Evolutionary conservation across 495 filamentous ascomycete species (phyloP), one percentile per base, ranked within the genome.

Genomic region (Hamigera avellanea): DNA sequence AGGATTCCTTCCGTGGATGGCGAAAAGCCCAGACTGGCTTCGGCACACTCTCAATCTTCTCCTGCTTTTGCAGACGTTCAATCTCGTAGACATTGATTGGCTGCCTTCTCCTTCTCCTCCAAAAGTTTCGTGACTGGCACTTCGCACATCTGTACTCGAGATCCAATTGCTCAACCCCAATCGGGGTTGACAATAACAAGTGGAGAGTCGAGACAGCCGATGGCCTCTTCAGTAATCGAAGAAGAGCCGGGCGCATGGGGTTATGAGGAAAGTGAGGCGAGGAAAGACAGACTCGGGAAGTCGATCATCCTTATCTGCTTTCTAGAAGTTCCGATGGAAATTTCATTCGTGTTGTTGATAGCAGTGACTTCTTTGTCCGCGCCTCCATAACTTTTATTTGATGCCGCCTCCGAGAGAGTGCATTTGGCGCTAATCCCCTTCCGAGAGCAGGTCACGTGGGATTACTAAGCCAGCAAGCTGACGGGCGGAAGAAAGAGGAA

Each of bases 191-290:
- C 31, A 61, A 43, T 17, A 73, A 47, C 33, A 47, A 53, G 44
- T 63, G 48, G 39, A 73, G 56, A 32, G 70, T 52, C 36, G 67
- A 64, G 48, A 73, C 48, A 48, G 66, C 57, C 39, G 64, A 64
- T 39, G 68, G 68, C 61, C 68, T 63, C 57, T 61, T 61, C 55
- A 72, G 52, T 37, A 73, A 53, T 61, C 67, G 62, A 56, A 67
- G 60, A 53, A 72, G 53, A 55, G 68, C 66, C 55, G 67, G 68
- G 45, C 68, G 63, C 69, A 73, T 73, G 42, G 35, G n/a, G 53
- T 46, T 36, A 40, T 48, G 44, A 49, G 42, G 40, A 33, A 36
- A 41, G 17, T 32, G 36, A 32, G 33, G 36, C 41, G 43, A 34
- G 31, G 32, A 40, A 39, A 37, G 37, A 44, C 33, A 32, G 19